phyloP scores from a whole-genome alignment of 306 rosid species.

The Vigna radiata region DNA sequence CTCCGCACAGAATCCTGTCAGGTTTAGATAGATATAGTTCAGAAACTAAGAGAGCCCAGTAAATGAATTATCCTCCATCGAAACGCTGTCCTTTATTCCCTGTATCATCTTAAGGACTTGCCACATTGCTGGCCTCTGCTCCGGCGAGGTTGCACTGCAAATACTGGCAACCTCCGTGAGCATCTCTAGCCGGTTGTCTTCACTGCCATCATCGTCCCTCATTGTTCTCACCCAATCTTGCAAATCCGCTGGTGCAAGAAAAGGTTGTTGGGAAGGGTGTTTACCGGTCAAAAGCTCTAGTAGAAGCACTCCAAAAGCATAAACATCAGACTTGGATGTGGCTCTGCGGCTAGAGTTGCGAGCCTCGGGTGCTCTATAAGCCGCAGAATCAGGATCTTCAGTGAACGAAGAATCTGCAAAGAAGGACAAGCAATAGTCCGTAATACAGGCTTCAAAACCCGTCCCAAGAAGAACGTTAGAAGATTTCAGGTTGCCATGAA shows the following conservation, averaged over 20 bases:
- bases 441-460: slow-evolving; percentile 88
- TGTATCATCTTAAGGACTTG: slow-evolving; percentile 89
- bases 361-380: slow-evolving; percentile 77
- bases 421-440: slow-evolving; percentile 74
- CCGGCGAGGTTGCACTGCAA: slow-evolving; percentile 82
- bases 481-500: slow-evolving; percentile 89
- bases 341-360: slow-evolving; percentile 63
- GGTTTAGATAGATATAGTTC: background rate
- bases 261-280: slow-evolving; percentile 85
- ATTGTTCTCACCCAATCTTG: slow-evolving; percentile 82
- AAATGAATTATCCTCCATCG: slow-evolving; percentile 47
- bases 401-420: slow-evolving; percentile 58
- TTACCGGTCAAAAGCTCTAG: slow-evolving; percentile 92
- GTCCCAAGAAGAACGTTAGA: slow-evolving; percentile 84
- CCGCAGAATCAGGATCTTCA: slow-evolving; percentile 68
- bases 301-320: slow-evolving; percentile 75
- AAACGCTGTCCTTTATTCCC: slow-evolving; percentile 80
- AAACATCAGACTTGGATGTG: slow-evolving; percentile 76
- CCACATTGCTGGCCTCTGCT: slow-evolving; percentile 97
- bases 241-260: slow-evolving; percentile 72
- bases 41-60: slow-evolving; percentile 48
- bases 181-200: slow-evolving; percentile 78
- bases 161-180: slow-evolving; percentile 92
- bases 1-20: slow-evolving; percentile 29
- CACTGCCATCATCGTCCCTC: slow-evolving; percentile 75